Base-by-base conservation (phyloP, 495 filamentous ascomycete genomes). In the Xylaria intraflava region DNA sequence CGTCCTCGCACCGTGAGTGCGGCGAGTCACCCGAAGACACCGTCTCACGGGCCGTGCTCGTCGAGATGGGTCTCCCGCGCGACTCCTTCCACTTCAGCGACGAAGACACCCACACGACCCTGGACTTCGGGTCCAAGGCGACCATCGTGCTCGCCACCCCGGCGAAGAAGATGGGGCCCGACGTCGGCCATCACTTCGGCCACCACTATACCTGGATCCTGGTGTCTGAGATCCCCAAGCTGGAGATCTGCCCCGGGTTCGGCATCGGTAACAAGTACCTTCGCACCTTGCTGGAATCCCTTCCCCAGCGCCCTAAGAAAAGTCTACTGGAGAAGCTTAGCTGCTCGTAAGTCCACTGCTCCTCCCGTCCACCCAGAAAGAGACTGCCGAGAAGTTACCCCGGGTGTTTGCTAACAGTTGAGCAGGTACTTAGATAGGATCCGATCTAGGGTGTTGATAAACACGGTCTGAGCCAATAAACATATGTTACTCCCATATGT, bases 101-200 rank as follows among this genome's bases (percentile, higher is more conserved):
- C 22, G 3, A 53, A 49, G 39, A 60, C 53, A 56, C 56, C 53
- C 53, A 49, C 55, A 49, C 47, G 53, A 55, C 42, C 51, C 52
- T 29, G 16, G 29, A 44, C 51, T 40, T 51, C 43, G 51, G 58
- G 53, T 46, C 44, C 41, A 52, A 36, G 42, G 52, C 7, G 53
- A 46, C 30, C 11, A 9, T 38, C n/a, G 4, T 38, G 10, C 35
- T 38, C n/a, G 35, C 35, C 14, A 16, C 14, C 3, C 35, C 35
- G n/a, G 35, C 14, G 14, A 38, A 19, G 35, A 38, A 38, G 35
- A 38, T 38, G 35, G 35, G 35, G n/a, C 14, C 35, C 5, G 4
- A 17, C 17, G 35, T 38, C 3, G 35, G 35, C 14, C 35, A 38
- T 17, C 8, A 17, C n/a, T 2, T 4, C 4, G 35, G n/a, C 2